These are phyloP conservation scores for Citeromyces hawaiiensis DNA, from an alignment of 1,139 yeast species.

Conservation along the genomic window DNA sequence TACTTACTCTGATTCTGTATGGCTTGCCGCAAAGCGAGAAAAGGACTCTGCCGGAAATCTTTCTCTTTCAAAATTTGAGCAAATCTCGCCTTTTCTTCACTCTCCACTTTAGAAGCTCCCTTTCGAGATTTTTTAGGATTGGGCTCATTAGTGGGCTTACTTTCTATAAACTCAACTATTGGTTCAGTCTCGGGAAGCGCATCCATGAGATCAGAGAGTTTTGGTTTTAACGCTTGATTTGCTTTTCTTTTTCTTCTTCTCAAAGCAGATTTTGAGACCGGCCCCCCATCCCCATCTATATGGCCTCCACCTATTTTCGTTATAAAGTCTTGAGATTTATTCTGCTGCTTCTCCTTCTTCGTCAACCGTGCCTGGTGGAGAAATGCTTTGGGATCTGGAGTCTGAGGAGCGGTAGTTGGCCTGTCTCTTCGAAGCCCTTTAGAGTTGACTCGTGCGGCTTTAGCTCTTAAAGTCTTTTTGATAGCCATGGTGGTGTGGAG, in stretches of 20 bases:
- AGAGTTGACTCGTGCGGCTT: conserved; percentile 16
- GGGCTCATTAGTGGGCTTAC: conserved; percentile 22
- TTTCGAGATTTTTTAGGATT: conserved; percentile 38
- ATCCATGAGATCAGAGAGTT: conserved; percentile 46
- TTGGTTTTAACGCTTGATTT: conserved; percentile 21
- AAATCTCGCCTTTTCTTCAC: conserved; percentile 40
- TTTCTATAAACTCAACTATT: conserved; percentile 9
- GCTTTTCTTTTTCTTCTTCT: conserved; percentile 56
- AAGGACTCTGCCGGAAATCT: conserved; percentile 40
- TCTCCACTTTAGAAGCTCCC: conserved; percentile 42
- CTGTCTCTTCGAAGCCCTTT: conserved; percentile 3
- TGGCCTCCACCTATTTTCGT: conserved; percentile 19
- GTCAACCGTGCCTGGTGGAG: conserved; percentile 38
- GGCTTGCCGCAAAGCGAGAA: conserved; percentile 40
- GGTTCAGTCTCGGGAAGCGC: conserved; percentile 31
- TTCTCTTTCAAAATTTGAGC: conserved; percentile 36
- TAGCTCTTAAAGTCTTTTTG: conserved; percentile 33
- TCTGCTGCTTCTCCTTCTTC: conserved; percentile 38
- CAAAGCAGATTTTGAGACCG: conserved; percentile 46
- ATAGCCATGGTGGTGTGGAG: conserved; percentile 13
- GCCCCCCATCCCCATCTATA: not conserved
- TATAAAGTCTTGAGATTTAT: conserved; percentile 18
- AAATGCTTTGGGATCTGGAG: conserved; percentile 32
- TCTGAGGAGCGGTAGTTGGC: conserved; percentile 7
- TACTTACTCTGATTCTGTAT: conserved; percentile 8